These are phyloP conservation scores for Dujonia santamariae DNA, from an alignment of 1,139 yeast species.

Conservation along the genomic window DNA sequence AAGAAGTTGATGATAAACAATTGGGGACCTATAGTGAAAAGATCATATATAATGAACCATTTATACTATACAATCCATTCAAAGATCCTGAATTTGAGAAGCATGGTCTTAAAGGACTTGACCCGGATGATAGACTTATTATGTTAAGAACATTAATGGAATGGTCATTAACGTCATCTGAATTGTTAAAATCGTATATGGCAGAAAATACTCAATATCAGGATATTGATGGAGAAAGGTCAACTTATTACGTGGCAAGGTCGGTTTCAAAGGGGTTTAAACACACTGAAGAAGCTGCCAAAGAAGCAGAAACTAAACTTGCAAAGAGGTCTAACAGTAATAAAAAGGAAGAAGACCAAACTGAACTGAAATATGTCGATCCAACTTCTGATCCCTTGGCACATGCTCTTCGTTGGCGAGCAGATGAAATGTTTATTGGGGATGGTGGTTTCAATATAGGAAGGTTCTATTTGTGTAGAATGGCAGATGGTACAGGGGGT, in stretches of 20 bases:
- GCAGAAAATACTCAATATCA: slow-evolving; percentile 27
- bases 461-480: slow-evolving; percentile 43
- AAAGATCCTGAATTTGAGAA: slow-evolving; percentile 36
- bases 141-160: slow-evolving; percentile 44
- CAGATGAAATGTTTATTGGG: slow-evolving; percentile 43
- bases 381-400: slow-evolving; percentile 40
- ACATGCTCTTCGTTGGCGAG: slow-evolving; percentile 36
- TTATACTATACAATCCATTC: slow-evolving; percentile 29
- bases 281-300: slow-evolving; percentile 28
- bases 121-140: slow-evolving; percentile 45
- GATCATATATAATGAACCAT: slow-evolving; percentile 15
- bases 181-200: slow-evolving; percentile 38
- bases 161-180: slow-evolving; percentile 49
- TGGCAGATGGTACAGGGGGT: slow-evolving; percentile 38
- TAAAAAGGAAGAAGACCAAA: slow-evolving; percentile 10
- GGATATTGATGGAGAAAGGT: slow-evolving; percentile 45
- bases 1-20: slow-evolving; percentile 13
- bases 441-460: slow-evolving; percentile 47
- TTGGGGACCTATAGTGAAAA: slow-evolving; percentile 14
- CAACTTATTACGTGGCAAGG: slow-evolving; percentile 42
- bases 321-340: slow-evolving; percentile 3
- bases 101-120: slow-evolving; percentile 42
- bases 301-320: slow-evolving; percentile 30
- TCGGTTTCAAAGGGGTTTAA: slow-evolving; percentile 36
- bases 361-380: slow-evolving; percentile 30